Base-by-base conservation (phyloP, 78 protist genomes). In the Cavenderia fasciculata region DNA sequence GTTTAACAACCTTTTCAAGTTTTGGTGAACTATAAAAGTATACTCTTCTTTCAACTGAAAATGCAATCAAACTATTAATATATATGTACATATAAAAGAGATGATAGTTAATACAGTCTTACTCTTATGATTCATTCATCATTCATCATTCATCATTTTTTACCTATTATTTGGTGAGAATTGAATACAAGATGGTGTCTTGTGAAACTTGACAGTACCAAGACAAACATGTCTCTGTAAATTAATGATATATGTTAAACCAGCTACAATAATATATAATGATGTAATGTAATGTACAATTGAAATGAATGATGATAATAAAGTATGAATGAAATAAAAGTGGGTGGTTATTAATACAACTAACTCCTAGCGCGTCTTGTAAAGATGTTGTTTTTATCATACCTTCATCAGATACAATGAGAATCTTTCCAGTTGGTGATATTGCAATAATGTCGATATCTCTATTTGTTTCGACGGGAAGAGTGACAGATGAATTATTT, bases 401-500 rank as follows among this genome's bases (percentile, higher is more conserved):
- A 87, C 93, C 21, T 38, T 87, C 93, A 59, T 87, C 93, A 5
- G 78, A 38, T 23, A 63, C 36, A 31, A 97, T 23, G 8, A 97
- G 88, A 27, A 95, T 21, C 18, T 10, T 44, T 4, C 91, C 97
- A 77, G 90, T 70, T n/a, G 97, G 98, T 14, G 97, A 95, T 19
- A 97, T 34, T 11, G 92, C 97, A 7, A 97, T 29, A 33, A n/a
- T 47, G 12, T 52, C 31, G 25, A 96, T 76, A 72, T 95, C 86
- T 31, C 19, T 4, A n/a, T 85, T 69, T 34, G 59, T 61, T 82
- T 97, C 95, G 47, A 88, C 40, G 11, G 97, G 96, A 31, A 95
- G 51, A 1, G 97, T 96, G 44, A 49, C 11, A 18, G 87, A 41
- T 27, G 43, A 79, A 74, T 95, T 70, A 66, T 89, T 87, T 27